Base-by-base conservation (phyloP, 768 basidiomycete genomes). In the Exidia glandulosa region DNA sequence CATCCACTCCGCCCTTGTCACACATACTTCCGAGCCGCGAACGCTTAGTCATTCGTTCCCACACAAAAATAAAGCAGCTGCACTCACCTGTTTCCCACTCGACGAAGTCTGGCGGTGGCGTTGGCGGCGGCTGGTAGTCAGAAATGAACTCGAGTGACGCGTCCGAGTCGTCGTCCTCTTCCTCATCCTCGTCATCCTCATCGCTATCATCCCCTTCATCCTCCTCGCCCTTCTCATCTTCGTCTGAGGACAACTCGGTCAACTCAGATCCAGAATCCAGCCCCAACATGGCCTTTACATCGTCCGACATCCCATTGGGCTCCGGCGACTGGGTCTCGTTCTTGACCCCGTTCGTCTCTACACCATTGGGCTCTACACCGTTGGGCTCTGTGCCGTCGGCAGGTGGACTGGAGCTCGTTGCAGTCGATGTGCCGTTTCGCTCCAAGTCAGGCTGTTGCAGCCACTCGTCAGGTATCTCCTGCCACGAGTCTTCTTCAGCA, bases 31-130 rank as follows among this genome's bases (percentile, higher is more conserved):
- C 52, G 31, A 27, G 7, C 7, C 16, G 30, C 6, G 25, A 27
- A 23, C 0, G 30, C 19, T 27, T 19, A 23, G 41, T 27, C 1
- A n/a, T n/a, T n/a, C n/a, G n/a, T n/a, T n/a, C n/a, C n/a, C n/a
- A n/a, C 57, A 47, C 19, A 5, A 30, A 25, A n/a, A 12, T 25
- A 25, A 47, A 32, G 58, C 29, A 29, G 47, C 37, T 13, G 52
- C 50, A 75, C 83, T 66, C 61, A 92, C 94, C 50, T 66, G 88
- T 88, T 75, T 95, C 90, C 94, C 94, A 97, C 71, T 95, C 93
- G 41, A 90, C 70, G 65, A 89, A 89, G 55, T 79, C 79, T 1
- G 75, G 74, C 3, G 78, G 58, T 9, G 63, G 66, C n/a, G 65
- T 66, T 34, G 58, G 61, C 45, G 67, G 71, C 16, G 61, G 65